Evolutionary conservation across 2,329 filamentous ascomycete genomes (phyloP).

Genomic region (Ophiostoma populinum): DNA sequence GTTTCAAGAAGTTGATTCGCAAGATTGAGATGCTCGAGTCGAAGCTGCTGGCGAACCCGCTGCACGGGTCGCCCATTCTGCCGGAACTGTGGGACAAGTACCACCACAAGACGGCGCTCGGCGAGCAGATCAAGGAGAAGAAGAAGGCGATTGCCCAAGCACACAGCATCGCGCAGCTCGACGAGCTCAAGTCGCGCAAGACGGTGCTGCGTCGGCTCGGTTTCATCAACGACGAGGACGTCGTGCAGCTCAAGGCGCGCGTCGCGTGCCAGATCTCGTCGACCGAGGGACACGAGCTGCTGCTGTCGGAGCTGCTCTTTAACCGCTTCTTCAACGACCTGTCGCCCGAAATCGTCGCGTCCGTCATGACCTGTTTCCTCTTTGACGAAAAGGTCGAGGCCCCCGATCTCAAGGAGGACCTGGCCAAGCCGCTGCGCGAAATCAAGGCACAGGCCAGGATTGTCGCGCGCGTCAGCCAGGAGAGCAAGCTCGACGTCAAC

Average conservation of each 20-base stretch:
- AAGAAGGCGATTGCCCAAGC: slow-evolving; percentile 79
- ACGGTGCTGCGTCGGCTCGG: slow-evolving; percentile 82
- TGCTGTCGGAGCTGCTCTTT: slow-evolving; percentile 85
- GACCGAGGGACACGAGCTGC: slow-evolving; percentile 73
- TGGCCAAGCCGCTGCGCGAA: slow-evolving; percentile 71
- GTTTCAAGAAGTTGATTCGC: slow-evolving; percentile 79
- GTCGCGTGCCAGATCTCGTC: slow-evolving; percentile 97
- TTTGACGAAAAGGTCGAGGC: slow-evolving; percentile 92
- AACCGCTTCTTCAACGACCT: slow-evolving; percentile 97
- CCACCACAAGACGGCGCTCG: slow-evolving; percentile 57
- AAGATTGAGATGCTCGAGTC: slow-evolving; percentile 97
- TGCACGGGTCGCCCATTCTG: slow-evolving; percentile 78
- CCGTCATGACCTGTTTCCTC: slow-evolving; percentile 83
- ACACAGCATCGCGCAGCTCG: slow-evolving; percentile 77
- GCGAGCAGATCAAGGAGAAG: slow-evolving; percentile 65
- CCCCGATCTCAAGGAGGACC: slow-evolving; percentile 59
- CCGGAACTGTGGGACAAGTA: slow-evolving; percentile 79
- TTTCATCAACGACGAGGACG: slow-evolving; percentile 90
- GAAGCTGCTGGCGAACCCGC: slow-evolving; percentile 68
- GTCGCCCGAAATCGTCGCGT: slow-evolving; percentile 69
- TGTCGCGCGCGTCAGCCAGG: slow-evolving; percentile 83
- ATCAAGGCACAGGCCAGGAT: slow-evolving; percentile 74
- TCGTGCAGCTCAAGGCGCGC: slow-evolving; percentile 90
- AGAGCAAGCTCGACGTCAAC: slow-evolving; percentile 86
- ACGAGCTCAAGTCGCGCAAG: slow-evolving; percentile 92